Base-by-base conservation (phyloP, 345 rosid species). In the Heritiera littoralis region DNA sequence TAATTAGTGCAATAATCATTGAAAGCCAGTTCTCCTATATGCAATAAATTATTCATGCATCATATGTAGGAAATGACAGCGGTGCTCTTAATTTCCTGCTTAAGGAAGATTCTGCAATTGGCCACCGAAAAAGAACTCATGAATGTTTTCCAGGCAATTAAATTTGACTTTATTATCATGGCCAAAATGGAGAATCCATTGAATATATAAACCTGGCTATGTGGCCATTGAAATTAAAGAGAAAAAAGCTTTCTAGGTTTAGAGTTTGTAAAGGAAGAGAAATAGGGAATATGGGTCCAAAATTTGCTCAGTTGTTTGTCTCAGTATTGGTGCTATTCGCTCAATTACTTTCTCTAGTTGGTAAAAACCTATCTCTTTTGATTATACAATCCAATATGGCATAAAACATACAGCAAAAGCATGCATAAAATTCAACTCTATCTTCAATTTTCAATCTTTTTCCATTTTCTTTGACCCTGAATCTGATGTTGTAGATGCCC, bases 401-500 rank as follows among this genome's bases (percentile, higher is more conserved):
- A 1, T 8, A 49, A 54, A 56, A 18, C 10, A 56, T 52, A 15
- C n/a, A 4, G 56, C 64, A 49, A 59, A 59, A 59, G 11, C 64
- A 20, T n/a, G 14, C 28, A 20, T 8, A 59, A 59, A 60, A 14
- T 14, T 32, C 3, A 28, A 28, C 20, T 7, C 9, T 23, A n/a
- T 9, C 32, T 55, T 55, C 20, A 58, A 58, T 69, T 32, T 48
- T 69, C n/a, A 58, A 35, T 35, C 38, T 3, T 35, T 3, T 35
- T 35, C 38, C 38, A 35, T 35, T 35, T 35, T 48, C 38, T 35
- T 49, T 48, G 14, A 4, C 7, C 9, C 11, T 35, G 1, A 35
- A 35, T 35, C 38, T 35, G 38, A 64, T 56, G n/a, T 63, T 79
- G 64, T 68, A 79, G 82, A 46, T 30, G 56, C 23, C 3, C 49